Evolutionary conservation across 345 rosid genomes (phyloP), one percentile per base, ranked within the genome.

Genomic region (Crucihimalaya himalaica): DNA sequence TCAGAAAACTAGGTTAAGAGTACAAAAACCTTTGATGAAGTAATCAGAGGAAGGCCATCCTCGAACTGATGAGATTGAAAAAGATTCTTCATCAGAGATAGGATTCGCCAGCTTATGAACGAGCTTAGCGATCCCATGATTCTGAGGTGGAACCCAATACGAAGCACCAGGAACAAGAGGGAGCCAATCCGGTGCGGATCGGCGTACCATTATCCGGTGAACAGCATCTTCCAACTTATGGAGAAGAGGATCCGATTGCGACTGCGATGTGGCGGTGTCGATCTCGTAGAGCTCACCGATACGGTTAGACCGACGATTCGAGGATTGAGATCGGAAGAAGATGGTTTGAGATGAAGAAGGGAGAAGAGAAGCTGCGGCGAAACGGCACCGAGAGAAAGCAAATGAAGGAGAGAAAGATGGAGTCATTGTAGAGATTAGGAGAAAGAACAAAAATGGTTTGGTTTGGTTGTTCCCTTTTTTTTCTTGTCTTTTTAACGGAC

Each of bases 141-240:
- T 70, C 54, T 83, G 84, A 0, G 97, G 96, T 2, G 99, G 99
- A 75, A 95, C 97, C 97, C 97, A 95, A 66, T 88, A 95, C 25
- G 99, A 95, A 52, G 85, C 86, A 0, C 99, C 99, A 0, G 99
- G 99, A 5, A 87, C 72, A 72, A 95, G 92, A 59, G 98, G 97
- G 5, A 95, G 98, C 99, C 99, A 95, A 77, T 92, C 96, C 42
- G 99, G 99, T 2, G 97, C 97, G 11, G 98, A 84, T 4, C 98
- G 89, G 31, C 98, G 94, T 35, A 84, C 94, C 81, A 92, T 84
- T 66, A 95, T 90, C 66, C 87, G 84, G 63, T 90, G 99, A 72
- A 95, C 92, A 7, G 88, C 96, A 60, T 95, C 99, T 80, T 95
- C 98, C 11, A 95, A 88, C 86, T 86, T 88, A 7, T 86, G 77